phyloP scores from a whole-genome alignment of 2,329 filamentous ascomycete species.

The Chrysosporium queenslandicum region DNA sequence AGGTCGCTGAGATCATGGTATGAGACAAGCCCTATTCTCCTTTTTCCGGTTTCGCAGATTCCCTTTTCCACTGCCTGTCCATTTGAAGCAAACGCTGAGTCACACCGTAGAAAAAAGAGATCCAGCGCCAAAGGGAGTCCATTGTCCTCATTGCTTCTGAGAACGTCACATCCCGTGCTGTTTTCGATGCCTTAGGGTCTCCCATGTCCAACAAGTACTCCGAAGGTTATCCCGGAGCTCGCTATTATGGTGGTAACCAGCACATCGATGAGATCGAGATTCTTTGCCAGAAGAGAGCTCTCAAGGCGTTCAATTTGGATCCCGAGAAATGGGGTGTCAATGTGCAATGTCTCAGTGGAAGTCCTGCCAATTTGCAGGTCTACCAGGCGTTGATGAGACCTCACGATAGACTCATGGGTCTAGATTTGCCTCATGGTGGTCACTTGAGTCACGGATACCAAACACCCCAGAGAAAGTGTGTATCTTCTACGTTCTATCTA shows the following conservation, averaged over 20 bases:
- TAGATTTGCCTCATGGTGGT: conserved; percentile 91
- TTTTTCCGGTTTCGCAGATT: neutral
- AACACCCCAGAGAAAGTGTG: conserved; percentile 74
- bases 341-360: conserved; percentile 86
- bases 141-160: conserved; percentile 98
- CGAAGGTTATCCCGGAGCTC: conserved; percentile 92
- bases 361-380: conserved; percentile 92
- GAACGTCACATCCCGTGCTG: conserved; percentile 96
- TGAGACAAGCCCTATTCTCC: conserved; percentile 21
- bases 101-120: conserved; percentile 63
- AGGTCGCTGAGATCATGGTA: conserved; percentile 97
- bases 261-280: conserved; percentile 95
- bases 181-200: conserved; percentile 92
- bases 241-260: conserved; percentile 99
- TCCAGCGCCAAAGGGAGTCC: conserved; percentile 94
- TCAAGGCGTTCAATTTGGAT: conserved; percentile 82
- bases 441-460: conserved; percentile 97
- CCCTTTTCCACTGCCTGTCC: neutral
- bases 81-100: conserved; percentile 3
- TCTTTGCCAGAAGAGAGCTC: conserved; percentile 86
- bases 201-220: conserved; percentile 99
- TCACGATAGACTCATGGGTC: conserved; percentile 92
- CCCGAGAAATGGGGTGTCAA: conserved; percentile 94
- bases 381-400: conserved; percentile 91
- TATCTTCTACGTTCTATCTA: conserved; percentile 16